Evolutionary conservation across 164 flowering plant species (phyloP).

Genomic region (Nelumbo lutea): DNA sequence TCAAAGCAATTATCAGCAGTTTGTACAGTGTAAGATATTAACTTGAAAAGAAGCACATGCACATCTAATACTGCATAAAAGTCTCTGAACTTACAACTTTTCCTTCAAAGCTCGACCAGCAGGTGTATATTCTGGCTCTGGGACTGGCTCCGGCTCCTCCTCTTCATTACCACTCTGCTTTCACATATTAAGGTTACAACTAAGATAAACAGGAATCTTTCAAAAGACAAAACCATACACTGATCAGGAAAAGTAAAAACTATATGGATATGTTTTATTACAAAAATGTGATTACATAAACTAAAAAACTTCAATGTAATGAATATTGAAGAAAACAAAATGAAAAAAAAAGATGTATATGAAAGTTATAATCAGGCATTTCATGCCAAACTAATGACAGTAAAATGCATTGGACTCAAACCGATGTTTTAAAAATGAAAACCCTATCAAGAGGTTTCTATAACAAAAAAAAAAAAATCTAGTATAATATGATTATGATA

Average conservation of each 20-base stretch:
- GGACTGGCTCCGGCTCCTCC: constrained; percentile 66
- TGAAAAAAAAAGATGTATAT: neutral
- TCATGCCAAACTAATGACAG: no score
- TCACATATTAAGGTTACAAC: constrained; percentile 9
- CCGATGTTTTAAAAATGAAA: no score
- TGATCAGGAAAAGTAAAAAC: neutral
- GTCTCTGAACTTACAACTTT: constrained; percentile 62
- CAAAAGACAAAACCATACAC: no score
- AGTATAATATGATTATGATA: no score
- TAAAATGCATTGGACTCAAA: no score
- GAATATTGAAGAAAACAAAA: neutral
- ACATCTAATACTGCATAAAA: neutral
- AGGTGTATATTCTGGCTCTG: constrained; percentile 73
- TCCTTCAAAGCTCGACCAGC: constrained; percentile 87
- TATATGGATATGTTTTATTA: neutral
- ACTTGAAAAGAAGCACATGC: neutral
- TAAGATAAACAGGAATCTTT: neutral
- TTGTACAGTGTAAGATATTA: neutral
- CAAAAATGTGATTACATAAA: no score
- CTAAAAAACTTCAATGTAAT: neutral
- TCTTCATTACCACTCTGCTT: constrained; percentile 78
- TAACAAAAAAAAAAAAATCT: no score
- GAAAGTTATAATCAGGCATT: neutral
- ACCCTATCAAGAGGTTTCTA: no score
- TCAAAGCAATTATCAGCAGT: constrained; percentile 4